These are phyloP conservation scores for Passalora sequoiae DNA, from an alignment of 2,329 filamentous ascomycete species.

Conservation along the genomic window DNA sequence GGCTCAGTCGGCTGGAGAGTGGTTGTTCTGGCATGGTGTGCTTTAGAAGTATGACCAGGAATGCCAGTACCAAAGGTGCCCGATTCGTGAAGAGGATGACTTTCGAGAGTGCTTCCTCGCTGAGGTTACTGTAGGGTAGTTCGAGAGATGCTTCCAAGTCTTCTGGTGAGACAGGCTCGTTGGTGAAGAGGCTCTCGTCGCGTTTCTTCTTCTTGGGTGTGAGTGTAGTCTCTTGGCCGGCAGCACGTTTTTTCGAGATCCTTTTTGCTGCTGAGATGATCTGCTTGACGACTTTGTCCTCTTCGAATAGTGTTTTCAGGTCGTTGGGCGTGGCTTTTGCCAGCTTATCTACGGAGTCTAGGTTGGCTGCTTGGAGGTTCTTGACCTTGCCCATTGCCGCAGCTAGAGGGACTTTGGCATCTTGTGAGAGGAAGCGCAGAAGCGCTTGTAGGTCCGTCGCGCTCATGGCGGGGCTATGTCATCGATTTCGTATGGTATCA, in stretches of 20 bases:
- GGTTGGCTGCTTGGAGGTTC: conserved; percentile 47
- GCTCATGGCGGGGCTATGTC: conserved; percentile 11
- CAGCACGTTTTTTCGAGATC: conserved; percentile 50
- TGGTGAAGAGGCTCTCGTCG: conserved; percentile 28
- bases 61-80: conserved; percentile 76
- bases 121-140: conserved; percentile 51
- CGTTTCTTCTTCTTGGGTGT: conserved; percentile 33
- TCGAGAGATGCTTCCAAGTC: conserved; percentile 59
- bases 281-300: conserved; percentile 54
- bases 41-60: conserved; percentile 66
- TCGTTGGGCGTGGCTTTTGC: conserved; percentile 44
- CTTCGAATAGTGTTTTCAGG: conserved; percentile 43
- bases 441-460: conserved; percentile 35
- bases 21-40: conserved; percentile 84
- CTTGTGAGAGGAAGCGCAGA: conserved; percentile 55
- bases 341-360: conserved; percentile 45
- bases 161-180: conserved; percentile 40
- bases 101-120: conserved; percentile 56
- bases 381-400: conserved; percentile 52
- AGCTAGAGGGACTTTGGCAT: conserved; percentile 53
- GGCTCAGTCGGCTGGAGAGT: conserved; percentile 72
- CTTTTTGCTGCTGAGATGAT: conserved; percentile 54
- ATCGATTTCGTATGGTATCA: neutral
- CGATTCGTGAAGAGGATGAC: conserved; percentile 67
- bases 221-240: conserved; percentile 32